Conservation (phyloP, 805 yeast genomes). For the Wickerhamomyces subpelliculosus region DNA sequence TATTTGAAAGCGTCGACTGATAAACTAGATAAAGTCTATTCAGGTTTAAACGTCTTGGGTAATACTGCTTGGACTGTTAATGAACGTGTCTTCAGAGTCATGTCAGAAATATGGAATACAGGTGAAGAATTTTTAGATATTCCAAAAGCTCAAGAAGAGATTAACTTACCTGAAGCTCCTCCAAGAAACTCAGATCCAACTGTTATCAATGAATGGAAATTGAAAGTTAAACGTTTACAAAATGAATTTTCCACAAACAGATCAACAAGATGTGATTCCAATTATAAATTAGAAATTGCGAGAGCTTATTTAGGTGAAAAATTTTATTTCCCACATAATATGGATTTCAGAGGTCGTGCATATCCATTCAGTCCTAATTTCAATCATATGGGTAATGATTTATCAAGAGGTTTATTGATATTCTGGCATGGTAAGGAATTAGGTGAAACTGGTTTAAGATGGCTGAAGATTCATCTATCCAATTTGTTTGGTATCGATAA, state of each 20-base stretch:
- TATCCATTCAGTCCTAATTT: conserved; percentile 77
- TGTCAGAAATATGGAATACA: conserved; percentile 80
- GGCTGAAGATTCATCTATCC: conserved; percentile 74
- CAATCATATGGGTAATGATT: conserved; percentile 74
- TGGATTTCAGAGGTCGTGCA: conserved; percentile 81
- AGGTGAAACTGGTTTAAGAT: conserved; percentile 57
- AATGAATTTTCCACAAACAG: conserved; percentile 60
- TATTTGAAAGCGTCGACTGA: conserved; percentile 82
- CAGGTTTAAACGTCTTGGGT: conserved; percentile 83
- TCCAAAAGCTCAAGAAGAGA: conserved; percentile 45
- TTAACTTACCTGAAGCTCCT: conserved; percentile 52
- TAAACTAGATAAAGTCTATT: conserved; percentile 57
- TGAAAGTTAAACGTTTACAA: conserved; percentile 47
- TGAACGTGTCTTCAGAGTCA: conserved; percentile 54
- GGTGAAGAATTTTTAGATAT: conserved; percentile 72
- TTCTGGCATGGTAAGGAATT: conserved; percentile 74
- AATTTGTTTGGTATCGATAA: conserved; percentile 73
- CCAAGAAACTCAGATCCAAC: conserved; percentile 64
- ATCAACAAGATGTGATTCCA: conserved; percentile 89
- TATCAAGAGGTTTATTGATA: conserved; percentile 61
- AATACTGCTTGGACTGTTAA: conserved; percentile 91
- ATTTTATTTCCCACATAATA: conserved; percentile 72
- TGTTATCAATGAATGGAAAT: conserved; percentile 61
- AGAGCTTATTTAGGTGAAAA: conserved; percentile 81
- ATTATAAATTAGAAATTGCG: conserved; percentile 92